These are phyloP conservation scores for Pichia sp. DNA, from an alignment of 1,139 yeast genomes.

Conservation along the genomic window DNA sequence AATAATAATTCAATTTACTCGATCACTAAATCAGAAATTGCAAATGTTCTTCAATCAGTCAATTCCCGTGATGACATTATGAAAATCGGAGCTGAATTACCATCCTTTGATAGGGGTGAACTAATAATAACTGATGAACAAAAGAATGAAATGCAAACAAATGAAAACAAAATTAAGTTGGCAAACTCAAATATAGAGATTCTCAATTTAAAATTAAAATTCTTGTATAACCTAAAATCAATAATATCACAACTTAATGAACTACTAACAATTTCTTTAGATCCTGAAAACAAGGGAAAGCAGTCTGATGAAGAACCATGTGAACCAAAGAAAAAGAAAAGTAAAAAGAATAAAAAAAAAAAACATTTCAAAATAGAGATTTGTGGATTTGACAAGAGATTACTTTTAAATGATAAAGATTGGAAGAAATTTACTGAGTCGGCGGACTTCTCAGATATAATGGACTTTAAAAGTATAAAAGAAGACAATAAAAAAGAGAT, in stretches of 20 bases:
- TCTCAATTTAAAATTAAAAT: slow-evolving; percentile 15
- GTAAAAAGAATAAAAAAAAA: slow-evolving; percentile 21
- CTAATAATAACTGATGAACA: slow-evolving; percentile 25
- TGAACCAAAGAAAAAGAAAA: slow-evolving; percentile 16
- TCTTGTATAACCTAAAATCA: slow-evolving; percentile 34
- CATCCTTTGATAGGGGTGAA: slow-evolving; percentile 21
- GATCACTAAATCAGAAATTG: slow-evolving; percentile 19
- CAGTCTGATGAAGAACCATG: slow-evolving; percentile 22
- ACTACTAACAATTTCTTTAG: slow-evolving; percentile 14
- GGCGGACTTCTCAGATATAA: slow-evolving; percentile 15
- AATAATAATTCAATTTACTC: not conserved
- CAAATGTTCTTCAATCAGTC: slow-evolving; percentile 19
- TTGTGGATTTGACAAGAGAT: slow-evolving; percentile 35
- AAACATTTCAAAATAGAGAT: slow-evolving; percentile 31
- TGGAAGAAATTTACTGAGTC: slow-evolving; percentile 21
- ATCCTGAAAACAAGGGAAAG: slow-evolving; percentile 10
- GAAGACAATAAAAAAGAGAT: slow-evolving; percentile 12
- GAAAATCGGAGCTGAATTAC: slow-evolving; percentile 31
- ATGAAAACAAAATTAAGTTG: slow-evolving; percentile 7
- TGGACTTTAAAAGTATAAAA: slow-evolving; percentile 4
- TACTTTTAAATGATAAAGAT: slow-evolving; percentile 24
- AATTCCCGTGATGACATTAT: slow-evolving; percentile 27
- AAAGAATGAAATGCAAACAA: slow-evolving; percentile 17
- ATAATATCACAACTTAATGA: slow-evolving; percentile 37
- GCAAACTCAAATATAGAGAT: slow-evolving; percentile 9